Evolutionary conservation across 495 filamentous ascomycete species (phyloP).

Genomic region (Aspergillus nanangensis): DNA sequence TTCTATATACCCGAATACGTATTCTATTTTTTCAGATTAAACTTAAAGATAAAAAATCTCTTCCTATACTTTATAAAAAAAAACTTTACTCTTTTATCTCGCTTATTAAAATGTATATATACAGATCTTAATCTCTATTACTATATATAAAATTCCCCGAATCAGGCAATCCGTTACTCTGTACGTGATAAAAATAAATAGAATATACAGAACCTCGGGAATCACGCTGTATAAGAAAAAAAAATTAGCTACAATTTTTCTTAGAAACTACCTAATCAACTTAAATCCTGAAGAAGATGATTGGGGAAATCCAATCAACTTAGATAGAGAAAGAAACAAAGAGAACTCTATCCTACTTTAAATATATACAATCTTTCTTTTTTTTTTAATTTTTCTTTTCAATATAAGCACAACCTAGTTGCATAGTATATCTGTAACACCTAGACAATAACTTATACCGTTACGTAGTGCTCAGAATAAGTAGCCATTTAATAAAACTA

Average conservation of each 20-base stretch:
- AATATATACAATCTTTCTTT: constrained; percentile 6
- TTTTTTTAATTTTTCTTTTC: not conserved
- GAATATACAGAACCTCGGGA: not conserved
- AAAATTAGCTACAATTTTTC: not conserved
- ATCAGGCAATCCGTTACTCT: constrained; percentile 5
- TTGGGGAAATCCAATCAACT: constrained; percentile 1
- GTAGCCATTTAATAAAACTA: constrained; percentile 7
- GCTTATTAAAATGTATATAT: too few relatives aligned
- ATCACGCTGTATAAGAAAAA: not conserved
- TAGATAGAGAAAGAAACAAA: not conserved
- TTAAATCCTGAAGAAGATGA: constrained; percentile 1
- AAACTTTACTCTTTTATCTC: too few relatives aligned
- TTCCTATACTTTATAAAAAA: too few relatives aligned
- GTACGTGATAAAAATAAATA: constrained; percentile 2
- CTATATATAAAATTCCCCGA: constrained; percentile 12
- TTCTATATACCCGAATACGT: too few relatives aligned
- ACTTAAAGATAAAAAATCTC: too few relatives aligned
- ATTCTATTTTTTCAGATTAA: too few relatives aligned
- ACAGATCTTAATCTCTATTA: too few relatives aligned
- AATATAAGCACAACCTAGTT: constrained; percentile 1
- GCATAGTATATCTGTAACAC: constrained; percentile 7
- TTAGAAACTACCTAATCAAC: constrained; percentile 3
- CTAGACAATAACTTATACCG: constrained; percentile 9
- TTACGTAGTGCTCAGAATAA: constrained; percentile 9
- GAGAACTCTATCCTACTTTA: not conserved